Percentiles rank a stretch among this genome's conserved stretches.
phyloP scores from a whole-genome alignment of 192 early-diverging fungal genomes.

The Rhizophagus prolifer region DNA sequence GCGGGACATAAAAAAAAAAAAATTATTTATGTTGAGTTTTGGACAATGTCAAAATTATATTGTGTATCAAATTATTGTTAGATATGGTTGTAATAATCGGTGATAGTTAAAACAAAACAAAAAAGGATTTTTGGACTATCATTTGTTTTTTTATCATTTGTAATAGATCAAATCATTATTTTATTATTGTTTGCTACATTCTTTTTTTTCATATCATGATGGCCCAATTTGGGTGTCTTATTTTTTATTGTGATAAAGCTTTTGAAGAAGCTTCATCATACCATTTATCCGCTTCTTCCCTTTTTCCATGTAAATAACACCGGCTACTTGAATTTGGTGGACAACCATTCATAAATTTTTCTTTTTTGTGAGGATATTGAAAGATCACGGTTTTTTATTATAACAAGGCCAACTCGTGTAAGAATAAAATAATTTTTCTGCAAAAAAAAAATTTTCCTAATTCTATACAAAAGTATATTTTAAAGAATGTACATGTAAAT shows the following conservation, averaged over 20 bases:
- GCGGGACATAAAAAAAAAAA: not conserved
- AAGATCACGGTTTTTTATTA: not conserved
- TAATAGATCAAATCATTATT: slow-evolving; percentile 6
- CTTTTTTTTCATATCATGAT: not conserved
- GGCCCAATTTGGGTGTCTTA: not conserved
- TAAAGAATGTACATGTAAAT: not conserved
- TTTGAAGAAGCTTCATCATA: not conserved
- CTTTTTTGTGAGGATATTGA: not conserved
- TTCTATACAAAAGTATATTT: no score
- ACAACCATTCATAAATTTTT: slow-evolving; percentile 3
- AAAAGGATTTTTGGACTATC: not conserved
- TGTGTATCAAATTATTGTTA: not conserved
- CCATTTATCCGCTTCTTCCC: not conserved
- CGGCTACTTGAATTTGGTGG: slow-evolving; percentile 1
- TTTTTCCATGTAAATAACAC: slow-evolving; percentile 16
- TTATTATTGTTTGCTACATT: slow-evolving; percentile 2
- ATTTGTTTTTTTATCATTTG: not conserved
- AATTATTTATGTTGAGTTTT: not conserved
- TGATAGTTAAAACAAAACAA: not conserved
- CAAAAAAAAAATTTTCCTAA: not conserved
- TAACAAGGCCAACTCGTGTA: not conserved
- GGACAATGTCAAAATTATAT: slow-evolving; percentile 4
- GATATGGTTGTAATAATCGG: slow-evolving; percentile 12
- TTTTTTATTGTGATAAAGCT: slow-evolving; percentile 13
- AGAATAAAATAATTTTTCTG: not conserved